phyloP scores from a whole-genome alignment of 2,329 filamentous ascomycete genomes.

The Cladosporium sp. region DNA sequence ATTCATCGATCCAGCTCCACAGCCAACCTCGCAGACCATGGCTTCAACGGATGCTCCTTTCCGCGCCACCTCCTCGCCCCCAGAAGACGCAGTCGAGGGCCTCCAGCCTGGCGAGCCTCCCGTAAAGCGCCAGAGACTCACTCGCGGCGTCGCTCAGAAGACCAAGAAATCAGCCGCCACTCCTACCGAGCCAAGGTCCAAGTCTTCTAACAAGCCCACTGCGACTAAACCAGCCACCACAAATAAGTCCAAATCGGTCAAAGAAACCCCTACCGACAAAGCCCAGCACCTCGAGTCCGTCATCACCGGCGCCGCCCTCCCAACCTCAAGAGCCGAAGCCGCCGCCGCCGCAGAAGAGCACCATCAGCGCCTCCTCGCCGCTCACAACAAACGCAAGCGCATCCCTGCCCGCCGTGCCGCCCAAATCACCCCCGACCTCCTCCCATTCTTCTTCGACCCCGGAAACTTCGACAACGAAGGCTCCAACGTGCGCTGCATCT shows the following conservation, averaged over 20 bases:
- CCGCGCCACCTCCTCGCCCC: background rate
- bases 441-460: slow-evolving; percentile 25
- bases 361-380: slow-evolving; percentile 16
- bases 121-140: background rate
- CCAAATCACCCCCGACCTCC: slow-evolving; percentile 16
- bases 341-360: slow-evolving; percentile 16
- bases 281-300: slow-evolving; percentile 14
- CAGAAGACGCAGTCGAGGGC: background rate
- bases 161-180: background rate
- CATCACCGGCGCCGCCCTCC: slow-evolving; percentile 20
- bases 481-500: slow-evolving; percentile 25
- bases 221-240: background rate
- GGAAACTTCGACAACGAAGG: slow-evolving; percentile 4
- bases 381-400: slow-evolving; percentile 6
- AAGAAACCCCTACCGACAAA: background rate
- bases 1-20: background rate
- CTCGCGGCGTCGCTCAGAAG: background rate
- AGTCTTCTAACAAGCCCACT: background rate
- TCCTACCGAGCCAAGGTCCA: background rate
- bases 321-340: slow-evolving; percentile 20
- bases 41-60: background rate
- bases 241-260: background rate
- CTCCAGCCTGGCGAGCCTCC: background rate
- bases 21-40: background rate
- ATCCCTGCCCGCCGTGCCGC: background rate